A percentile compares a stretch with the other conserved stretches of the same genome.
Conservation (phyloP, 78 protist genomes). For the Dictyostelium brefeldianum region DNA sequence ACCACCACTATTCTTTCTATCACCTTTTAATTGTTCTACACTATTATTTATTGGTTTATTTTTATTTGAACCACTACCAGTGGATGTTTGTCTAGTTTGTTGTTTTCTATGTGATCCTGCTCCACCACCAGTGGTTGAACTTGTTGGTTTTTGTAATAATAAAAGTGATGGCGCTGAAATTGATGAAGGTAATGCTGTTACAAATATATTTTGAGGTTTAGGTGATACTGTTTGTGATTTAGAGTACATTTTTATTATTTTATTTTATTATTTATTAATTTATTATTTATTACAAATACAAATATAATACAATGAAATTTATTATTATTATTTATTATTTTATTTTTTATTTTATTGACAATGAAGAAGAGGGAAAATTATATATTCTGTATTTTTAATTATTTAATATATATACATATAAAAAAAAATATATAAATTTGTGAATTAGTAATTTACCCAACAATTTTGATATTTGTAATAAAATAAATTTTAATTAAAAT, state of each 20-base stretch:
- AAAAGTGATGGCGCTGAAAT: constrained; percentile 65
- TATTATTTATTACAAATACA: too few species aligned
- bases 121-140: not conserved
- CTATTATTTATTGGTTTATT: not conserved
- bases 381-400: too few species aligned
- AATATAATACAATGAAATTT: too few species aligned
- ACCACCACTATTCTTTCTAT: not conserved
- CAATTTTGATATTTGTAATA: too few species aligned
- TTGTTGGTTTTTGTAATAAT: constrained; percentile 21
- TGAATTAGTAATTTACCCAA: too few species aligned
- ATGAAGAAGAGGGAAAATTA: too few species aligned
- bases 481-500: too few species aligned
- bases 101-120: constrained; percentile 26
- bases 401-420: too few species aligned
- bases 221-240: constrained; percentile 71
- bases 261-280: not conserved
- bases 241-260: constrained; percentile 45
- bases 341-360: too few species aligned
- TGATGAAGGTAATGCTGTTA: constrained; percentile 49
- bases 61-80: not conserved
- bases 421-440: too few species aligned
- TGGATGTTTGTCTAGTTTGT: not conserved
- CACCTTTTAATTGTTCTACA: not conserved
- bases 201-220: not conserved
- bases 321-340: too few species aligned